These are phyloP conservation scores for Acanthamoeba lenticulata DNA, from an alignment of 208 protist genomes.

Conservation along the genomic window DNA sequence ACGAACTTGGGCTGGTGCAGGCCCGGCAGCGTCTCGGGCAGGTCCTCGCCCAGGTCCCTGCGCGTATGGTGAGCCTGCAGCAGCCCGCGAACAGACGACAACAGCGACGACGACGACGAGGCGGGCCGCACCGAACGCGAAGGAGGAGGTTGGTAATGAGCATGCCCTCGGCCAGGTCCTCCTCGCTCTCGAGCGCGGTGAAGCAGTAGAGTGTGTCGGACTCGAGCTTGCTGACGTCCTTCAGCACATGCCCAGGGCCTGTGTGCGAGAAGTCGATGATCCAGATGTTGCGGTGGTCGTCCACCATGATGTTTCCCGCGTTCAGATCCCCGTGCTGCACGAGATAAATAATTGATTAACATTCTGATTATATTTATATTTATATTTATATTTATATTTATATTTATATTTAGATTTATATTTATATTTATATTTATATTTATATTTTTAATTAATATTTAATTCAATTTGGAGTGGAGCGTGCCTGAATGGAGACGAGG, in stretches of 20 bases:
- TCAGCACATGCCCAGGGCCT: not conserved
- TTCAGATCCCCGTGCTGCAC: conserved; percentile 49
- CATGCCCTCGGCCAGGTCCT: conserved; percentile 32
- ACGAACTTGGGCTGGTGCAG: not conserved
- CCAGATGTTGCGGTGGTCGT: conserved; percentile 46
- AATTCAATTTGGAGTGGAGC: no score
- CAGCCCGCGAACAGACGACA: no score
- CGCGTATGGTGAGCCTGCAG: not conserved
- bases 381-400: no score
- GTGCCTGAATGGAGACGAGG: conserved; percentile 1
- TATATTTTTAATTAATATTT: no score
- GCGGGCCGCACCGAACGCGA: not conserved
- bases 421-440: no score
- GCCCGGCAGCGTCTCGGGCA: conserved; percentile 9
- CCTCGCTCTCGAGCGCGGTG: not conserved
- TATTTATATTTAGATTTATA: no score
- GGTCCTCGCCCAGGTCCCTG: conserved; percentile 12
- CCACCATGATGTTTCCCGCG: not conserved
- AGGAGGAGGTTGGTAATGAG: conserved; percentile 40
- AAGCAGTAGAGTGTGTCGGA: conserved; percentile 35
- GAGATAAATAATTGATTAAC: no score
- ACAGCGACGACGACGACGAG: not conserved
- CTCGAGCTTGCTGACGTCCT: conserved; percentile 34
- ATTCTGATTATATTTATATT: no score
- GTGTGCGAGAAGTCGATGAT: conserved; percentile 53